Base-by-base conservation (phyloP, 176 grass and related monocot species). In the Musa acuminata region DNA sequence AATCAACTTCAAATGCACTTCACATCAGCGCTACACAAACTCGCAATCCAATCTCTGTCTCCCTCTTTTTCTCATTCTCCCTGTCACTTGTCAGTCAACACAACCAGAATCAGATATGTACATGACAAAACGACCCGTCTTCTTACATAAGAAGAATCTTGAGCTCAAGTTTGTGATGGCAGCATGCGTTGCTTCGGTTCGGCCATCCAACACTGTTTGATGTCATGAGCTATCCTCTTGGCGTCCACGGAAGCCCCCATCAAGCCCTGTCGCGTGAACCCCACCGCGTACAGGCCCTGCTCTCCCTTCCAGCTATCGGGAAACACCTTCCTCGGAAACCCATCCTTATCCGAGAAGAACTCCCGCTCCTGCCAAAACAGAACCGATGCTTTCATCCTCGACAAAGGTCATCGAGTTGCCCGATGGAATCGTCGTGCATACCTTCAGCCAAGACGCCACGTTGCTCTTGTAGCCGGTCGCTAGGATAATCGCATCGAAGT, bases 401-500 rank as follows among this genome's bases (percentile, higher is more conserved):
- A 43, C 35, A 43, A 6, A 5, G 4, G 4, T 43, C 55, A 17
- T 58, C 55, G 55, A 3, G 55, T 14, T 58, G 55, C 1, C 17
- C 17, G 55, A 58, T 58, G 17, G 11, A 17, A 14, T 3, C 17
- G 55, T 58, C 9, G 2, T 72, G 13, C 9, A 51, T 85, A 98
- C 95, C 90, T 89, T 94, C 51, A 99, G 57, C 95, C 95, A 99
- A 52, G 73, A 62, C 52, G 95, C 91, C 8, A 99, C 88, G 20
- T 94, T 99, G 88, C 95, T 99, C 75, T 79, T 94, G 81, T 94
- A 99, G 35, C 95, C 95, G 6, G 95, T 99, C 9, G 95, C 95
- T 11, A 94, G 77, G 53, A 99, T 73, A 54, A 99, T 78, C 9
- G 77, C 86, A 52, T 94, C 86, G 7, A 91, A 94, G 52, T 85